A percentile compares a stretch with the other conserved stretches of the same genome.
phyloP scores from a whole-genome alignment of 495 filamentous ascomycete species.

The Cairneyella variabilis region DNA sequence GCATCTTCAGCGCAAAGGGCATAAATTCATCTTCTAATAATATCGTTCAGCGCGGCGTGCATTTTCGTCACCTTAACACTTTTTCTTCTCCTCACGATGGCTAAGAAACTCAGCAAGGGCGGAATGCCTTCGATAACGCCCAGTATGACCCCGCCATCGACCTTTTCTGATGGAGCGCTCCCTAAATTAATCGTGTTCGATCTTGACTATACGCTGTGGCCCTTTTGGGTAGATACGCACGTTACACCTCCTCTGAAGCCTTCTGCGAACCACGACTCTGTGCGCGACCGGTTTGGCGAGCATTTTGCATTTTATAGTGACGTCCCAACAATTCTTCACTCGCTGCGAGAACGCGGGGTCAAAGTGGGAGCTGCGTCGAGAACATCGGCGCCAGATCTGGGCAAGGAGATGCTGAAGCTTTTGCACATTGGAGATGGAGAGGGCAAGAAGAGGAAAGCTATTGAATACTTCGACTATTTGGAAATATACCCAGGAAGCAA shows the following conservation, averaged over 20 bases:
- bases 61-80: not conserved
- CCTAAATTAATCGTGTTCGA: conserved; percentile 89
- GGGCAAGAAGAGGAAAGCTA: conserved; percentile 47
- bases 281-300: conserved; percentile 64
- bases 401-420: conserved; percentile 71
- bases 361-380: conserved; percentile 76
- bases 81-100: conserved; percentile 12
- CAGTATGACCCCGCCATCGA: conserved; percentile 38
- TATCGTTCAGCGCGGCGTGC: not conserved
- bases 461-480: conserved; percentile 78
- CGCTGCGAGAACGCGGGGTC: conserved; percentile 52
- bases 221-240: conserved; percentile 95
- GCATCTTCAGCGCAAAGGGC: too few species aligned
- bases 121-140: not conserved
- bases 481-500: conserved; percentile 92
- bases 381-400: conserved; percentile 76
- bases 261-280: conserved; percentile 48
- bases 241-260: conserved; percentile 75
- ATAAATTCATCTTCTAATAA: not conserved
- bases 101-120: conserved; percentile 20
- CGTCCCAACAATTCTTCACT: conserved; percentile 66
- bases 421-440: conserved; percentile 56
- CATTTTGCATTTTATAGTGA: conserved; percentile 77
- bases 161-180: conserved; percentile 76
- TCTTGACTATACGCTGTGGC: conserved; percentile 96